Base-by-base conservation (phyloP, 768 basidiomycete species). In the Pulveroboletus ravenelii region DNA sequence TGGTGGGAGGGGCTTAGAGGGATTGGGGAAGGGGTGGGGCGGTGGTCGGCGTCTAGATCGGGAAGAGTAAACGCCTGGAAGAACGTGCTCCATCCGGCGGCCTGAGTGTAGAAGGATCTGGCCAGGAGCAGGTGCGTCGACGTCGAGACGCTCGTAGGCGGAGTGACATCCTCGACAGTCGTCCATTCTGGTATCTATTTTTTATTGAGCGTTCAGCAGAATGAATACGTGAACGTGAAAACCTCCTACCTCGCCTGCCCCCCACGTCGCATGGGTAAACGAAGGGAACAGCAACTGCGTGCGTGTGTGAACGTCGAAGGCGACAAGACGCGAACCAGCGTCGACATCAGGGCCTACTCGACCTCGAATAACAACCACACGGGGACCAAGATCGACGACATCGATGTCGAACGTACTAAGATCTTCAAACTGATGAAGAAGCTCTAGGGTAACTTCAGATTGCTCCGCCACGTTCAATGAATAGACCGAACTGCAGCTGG, bases 121-220 rank as follows among this genome's bases (percentile, higher is more conserved):
- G 56, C 45, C 5, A 64, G 25, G 1, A 63, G 15, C 5, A 62
- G 20, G 47, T 62, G 59, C 2, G 61, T 61, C 17, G 56, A 58
- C 6, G 62, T 62, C 8, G 62, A 62, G 20, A 62, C 23, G 20
- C 40, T 40, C 38, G 13, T 34, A 6, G 39, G 52, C 6, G 18
- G 5, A 13, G 27, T 35, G 2, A 29, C 35, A 0, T 20, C 55
- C 5, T 45, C 31, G 14, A 20, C 15, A 3, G 5, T 15, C 2
- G 4, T n/a, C 25, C 25, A n/a, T 15, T 47, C 25, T 15, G 39
- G 5, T 3, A 43, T 10, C 61, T 62, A 25, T 18, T 10, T 6
- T 36, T 9, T 36, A 20, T 46, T 25, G 4, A 29, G 20, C 12
- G 23, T 17, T 25, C 4, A 3, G 13, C 0, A 13, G 10, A 39